phyloP scores from a whole-genome alignment of 345 rosid genomes.

The Clarkia xantiana region DNA sequence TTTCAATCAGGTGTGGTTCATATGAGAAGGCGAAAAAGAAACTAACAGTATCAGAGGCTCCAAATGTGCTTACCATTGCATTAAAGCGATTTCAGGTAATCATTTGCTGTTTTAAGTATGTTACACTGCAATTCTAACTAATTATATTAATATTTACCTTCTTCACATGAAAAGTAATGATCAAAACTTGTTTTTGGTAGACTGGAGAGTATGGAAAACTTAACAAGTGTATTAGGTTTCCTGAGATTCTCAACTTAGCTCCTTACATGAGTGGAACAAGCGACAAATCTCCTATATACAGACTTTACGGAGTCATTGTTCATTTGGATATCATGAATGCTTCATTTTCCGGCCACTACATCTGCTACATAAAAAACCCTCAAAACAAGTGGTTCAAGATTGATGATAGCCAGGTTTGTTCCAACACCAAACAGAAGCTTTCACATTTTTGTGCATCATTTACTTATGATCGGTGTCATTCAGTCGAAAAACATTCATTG shows the following conservation, averaged over 20 bases:
- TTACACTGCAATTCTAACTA: neutral
- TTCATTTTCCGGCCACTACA: slow-evolving; percentile 88
- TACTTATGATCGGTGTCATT: neutral
- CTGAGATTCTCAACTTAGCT: slow-evolving; percentile 75
- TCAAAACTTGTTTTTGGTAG: slow-evolving; percentile 18
- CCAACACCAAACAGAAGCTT: no score
- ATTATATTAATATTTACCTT: neutral
- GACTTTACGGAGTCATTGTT: slow-evolving; percentile 89
- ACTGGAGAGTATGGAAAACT: slow-evolving; percentile 94
- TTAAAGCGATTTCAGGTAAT: slow-evolving; percentile 90
- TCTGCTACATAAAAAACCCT: slow-evolving; percentile 66
- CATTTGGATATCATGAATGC: slow-evolving; percentile 93
- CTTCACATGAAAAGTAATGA: neutral
- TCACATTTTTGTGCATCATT: slow-evolving; percentile 1
- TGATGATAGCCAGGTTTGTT: slow-evolving; percentile 76
- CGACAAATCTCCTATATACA: slow-evolving; percentile 65
- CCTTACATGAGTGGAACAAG: slow-evolving; percentile 83
- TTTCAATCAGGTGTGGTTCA: slow-evolving; percentile 57
- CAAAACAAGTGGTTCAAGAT: slow-evolving; percentile 90
- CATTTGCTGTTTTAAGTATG: no score
- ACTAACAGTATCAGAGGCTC: slow-evolving; percentile 69
- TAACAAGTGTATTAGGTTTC: slow-evolving; percentile 63
- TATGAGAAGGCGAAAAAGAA: slow-evolving; percentile 87
- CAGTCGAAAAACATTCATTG: no score
- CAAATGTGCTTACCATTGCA: slow-evolving; percentile 91